These are phyloP conservation scores for Fusarium dimerum DNA, from an alignment of 2,329 filamentous ascomycete genomes.

Conservation along the genomic window DNA sequence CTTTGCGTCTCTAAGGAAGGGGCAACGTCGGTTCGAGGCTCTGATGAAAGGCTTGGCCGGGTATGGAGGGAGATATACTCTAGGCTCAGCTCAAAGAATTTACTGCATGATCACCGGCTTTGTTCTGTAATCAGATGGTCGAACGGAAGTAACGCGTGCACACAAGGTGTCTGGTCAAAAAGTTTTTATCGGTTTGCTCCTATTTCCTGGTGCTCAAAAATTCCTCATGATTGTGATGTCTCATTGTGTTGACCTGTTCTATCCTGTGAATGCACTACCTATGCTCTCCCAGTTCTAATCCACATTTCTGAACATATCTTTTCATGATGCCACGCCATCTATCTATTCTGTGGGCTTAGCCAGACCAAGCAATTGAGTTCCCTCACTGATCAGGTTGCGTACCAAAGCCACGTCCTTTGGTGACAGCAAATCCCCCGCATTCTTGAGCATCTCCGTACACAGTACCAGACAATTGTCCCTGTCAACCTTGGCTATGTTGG, in stretches of 20 bases:
- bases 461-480: slow-evolving; percentile 63
- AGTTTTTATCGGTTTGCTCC: slow-evolving; percentile 6
- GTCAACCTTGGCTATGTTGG: slow-evolving; percentile 52
- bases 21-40: slow-evolving; percentile 41
- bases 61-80: slow-evolving; percentile 40
- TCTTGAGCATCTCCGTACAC: slow-evolving; percentile 55
- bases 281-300: neutral
- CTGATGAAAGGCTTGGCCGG: slow-evolving; percentile 38
- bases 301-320: neutral
- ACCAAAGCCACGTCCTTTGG: slow-evolving; percentile 43
- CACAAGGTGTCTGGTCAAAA: slow-evolving; percentile 18
- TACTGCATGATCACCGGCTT: slow-evolving; percentile 43
- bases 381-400: slow-evolving; percentile 50
- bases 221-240: neutral
- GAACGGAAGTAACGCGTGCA: slow-evolving; percentile 30
- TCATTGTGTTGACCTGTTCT: neutral
- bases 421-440: slow-evolving; percentile 42
- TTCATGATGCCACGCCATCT: neutral
- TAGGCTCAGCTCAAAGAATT: slow-evolving; percentile 45
- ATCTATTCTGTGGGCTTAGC: slow-evolving; percentile 17
- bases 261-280: neutral
- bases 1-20: slow-evolving; percentile 42
- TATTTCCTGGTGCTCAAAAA: neutral
- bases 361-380: slow-evolving; percentile 45
- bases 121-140: slow-evolving; percentile 35